phyloP scores from a whole-genome alignment of 257 asterid genomes.

The Gardenia jasminoides region DNA sequence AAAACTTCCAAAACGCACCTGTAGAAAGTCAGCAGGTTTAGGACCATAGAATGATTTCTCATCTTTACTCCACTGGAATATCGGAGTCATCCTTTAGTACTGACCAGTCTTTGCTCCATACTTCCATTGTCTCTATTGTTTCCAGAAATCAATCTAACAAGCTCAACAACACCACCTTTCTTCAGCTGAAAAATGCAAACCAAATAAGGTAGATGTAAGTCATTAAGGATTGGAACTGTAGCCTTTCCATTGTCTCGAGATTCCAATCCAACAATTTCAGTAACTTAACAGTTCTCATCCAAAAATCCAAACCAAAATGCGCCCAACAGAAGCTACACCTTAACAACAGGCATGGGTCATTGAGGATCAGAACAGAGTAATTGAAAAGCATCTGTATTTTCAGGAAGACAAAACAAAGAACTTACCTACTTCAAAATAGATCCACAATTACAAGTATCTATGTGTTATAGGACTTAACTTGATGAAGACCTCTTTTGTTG shows the following conservation, averaged over 20 bases:
- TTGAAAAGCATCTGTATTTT: not conserved
- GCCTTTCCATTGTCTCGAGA: too few species aligned
- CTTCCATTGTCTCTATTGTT: not conserved
- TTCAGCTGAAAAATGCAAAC: not conserved
- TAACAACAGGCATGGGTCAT: not conserved
- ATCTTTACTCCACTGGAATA: not conserved
- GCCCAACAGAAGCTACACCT: too few species aligned
- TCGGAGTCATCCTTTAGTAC: not conserved
- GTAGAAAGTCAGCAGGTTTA: not conserved
- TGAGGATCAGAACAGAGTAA: not conserved
- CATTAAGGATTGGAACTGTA: not conserved
- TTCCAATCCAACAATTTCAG: too few species aligned
- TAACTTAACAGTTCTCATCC: too few species aligned
- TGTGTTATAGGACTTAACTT: not conserved
- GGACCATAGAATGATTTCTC: not conserved
- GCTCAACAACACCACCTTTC: not conserved
- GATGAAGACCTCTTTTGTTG: not conserved
- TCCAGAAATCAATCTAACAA: not conserved
- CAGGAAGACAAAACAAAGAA: not conserved
- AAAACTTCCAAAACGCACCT: not conserved
- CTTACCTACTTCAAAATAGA: not conserved
- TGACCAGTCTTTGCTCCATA: not conserved
- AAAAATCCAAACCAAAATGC: too few species aligned
- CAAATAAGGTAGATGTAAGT: not conserved
- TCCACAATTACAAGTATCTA: not conserved